Conservation (phyloP, 163 green algal genomes). For the Chlamydomonas reinhardtii region DNA sequence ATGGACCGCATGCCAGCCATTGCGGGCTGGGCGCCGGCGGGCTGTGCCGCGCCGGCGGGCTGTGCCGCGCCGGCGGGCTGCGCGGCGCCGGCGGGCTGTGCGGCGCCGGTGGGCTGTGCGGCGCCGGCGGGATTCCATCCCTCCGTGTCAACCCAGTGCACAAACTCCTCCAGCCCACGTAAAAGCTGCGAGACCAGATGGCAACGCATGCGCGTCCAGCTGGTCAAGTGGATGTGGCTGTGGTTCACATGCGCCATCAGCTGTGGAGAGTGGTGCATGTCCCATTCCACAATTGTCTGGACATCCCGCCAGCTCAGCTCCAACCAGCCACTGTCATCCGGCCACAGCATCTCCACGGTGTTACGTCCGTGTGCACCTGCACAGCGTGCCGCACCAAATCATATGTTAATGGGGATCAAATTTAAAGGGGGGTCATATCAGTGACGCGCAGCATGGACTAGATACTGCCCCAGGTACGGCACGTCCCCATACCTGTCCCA, state of each 20-base stretch:
- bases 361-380: neutral
- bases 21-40: too few relatives aligned
- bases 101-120: too few relatives aligned
- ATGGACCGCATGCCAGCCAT: too few relatives aligned
- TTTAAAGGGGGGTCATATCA: too few relatives aligned
- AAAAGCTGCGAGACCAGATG: neutral
- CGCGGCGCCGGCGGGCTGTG: too few relatives aligned
- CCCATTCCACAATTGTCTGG: neutral
- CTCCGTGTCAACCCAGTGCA: neutral
- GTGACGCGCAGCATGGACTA: neutral
- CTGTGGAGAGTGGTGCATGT: neutral
- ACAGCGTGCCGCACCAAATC: too few relatives aligned
- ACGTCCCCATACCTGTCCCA: neutral
- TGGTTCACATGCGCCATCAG: neutral
- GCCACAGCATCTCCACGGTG: neutral
- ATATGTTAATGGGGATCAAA: too few relatives aligned
- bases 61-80: too few relatives aligned
- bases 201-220: neutral
- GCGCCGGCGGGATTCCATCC: neutral
- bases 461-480: neutral
- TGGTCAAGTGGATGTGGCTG: neutral
- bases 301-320: neutral
- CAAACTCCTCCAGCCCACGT: neutral
- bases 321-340: neutral
- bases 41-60: too few relatives aligned